Evolutionary conservation across 2,329 filamentous ascomycete genomes (phyloP), one percentile per base, ranked within the genome.

Genomic region (Fusarium robinianum): DNA sequence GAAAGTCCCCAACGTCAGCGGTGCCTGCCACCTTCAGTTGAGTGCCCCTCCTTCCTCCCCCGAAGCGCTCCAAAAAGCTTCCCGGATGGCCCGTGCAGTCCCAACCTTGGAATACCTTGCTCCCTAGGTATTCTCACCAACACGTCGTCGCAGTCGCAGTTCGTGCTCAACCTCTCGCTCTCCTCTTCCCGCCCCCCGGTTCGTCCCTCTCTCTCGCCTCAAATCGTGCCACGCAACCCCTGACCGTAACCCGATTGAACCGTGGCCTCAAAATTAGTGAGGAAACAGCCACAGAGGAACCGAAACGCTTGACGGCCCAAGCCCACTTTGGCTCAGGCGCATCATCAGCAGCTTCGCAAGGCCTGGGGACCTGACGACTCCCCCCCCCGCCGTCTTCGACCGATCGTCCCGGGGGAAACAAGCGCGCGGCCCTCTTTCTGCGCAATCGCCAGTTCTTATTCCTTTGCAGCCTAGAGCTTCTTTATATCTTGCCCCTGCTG

Each of bases 381-480:
- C 14, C 39, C 41, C 44, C 40, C 40, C 35, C 30, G 26, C 26
- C 40, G 41, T 46, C 51, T 45, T 33, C 53, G 57, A 59, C 58
- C 57, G 57, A 61, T 59, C 52, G 43, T 61, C 56, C 58, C 57
- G 58, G 58, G 39, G 57, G 25, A 36, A 41, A 47, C 44, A 36
- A 31, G 41, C 35, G 35, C 25, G 25, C 25, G 16, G 25, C 25
- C 25, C 29, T 37, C 46, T 16, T 47, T 19, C 31, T 53, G 35
- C 40, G 36, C 42, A 38, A 32, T 39, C 23, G 31, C 36, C 25
- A 31, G 26, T 27, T 22, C 37, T 41, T 16, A 10, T 34, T 41
- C 23, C 14, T 31, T 38, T 37, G 36, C 30, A 51, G 31, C 44
- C 46, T 50, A 29, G 35, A 51, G 36, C 40, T 41, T 46, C 34